A percentile compares a stretch with the other conserved stretches of the same genome.
Conservation (phyloP, 2,329 filamentous ascomycete species). For the Nothophoma quercina region DNA sequence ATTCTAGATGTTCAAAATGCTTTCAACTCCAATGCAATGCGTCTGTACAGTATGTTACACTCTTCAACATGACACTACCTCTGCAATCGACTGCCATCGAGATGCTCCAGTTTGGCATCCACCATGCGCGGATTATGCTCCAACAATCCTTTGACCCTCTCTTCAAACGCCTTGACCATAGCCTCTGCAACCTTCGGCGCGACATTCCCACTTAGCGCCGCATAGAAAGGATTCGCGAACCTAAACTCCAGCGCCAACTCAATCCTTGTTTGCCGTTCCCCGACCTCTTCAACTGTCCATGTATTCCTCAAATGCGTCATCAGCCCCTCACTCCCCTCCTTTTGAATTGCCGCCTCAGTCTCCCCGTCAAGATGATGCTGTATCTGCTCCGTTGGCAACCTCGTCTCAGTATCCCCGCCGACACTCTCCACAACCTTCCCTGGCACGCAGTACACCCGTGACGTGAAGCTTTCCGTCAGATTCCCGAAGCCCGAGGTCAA, state of each 20-base stretch:
- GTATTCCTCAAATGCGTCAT: slow-evolving; percentile 74
- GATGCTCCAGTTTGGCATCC: slow-evolving; percentile 31
- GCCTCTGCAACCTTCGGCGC: slow-evolving; percentile 83
- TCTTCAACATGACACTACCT: neutral
- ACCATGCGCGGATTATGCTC: slow-evolving; percentile 30
- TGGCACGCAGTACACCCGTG: slow-evolving; percentile 78
- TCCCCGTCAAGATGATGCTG: slow-evolving; percentile 51
- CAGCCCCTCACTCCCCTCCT: slow-evolving; percentile 47
- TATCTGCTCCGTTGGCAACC: slow-evolving; percentile 52
- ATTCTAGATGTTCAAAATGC: too few relatives aligned
- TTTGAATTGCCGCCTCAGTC: neutral
- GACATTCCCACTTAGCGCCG: slow-evolving; percentile 78
- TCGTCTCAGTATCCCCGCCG: slow-evolving; percentile 64
- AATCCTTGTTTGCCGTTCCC: slow-evolving; percentile 71
- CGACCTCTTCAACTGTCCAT: slow-evolving; percentile 67
- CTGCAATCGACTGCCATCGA: slow-evolving; percentile 38
- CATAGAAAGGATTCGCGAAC: slow-evolving; percentile 90
- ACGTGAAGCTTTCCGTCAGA: slow-evolving; percentile 84
- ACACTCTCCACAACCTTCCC: slow-evolving; percentile 78
- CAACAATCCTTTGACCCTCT: slow-evolving; percentile 70
- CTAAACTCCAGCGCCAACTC: slow-evolving; percentile 78
- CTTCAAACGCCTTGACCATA: slow-evolving; percentile 95
- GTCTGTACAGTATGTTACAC: neutral
- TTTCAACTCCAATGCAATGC: neutral
- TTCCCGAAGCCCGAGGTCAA: slow-evolving; percentile 86